Evolutionary conservation across 2,329 filamentous ascomycete species (phyloP), one percentile per base, ranked within the genome.

Genomic region (Sporothrix brunneoviolacea): DNA sequence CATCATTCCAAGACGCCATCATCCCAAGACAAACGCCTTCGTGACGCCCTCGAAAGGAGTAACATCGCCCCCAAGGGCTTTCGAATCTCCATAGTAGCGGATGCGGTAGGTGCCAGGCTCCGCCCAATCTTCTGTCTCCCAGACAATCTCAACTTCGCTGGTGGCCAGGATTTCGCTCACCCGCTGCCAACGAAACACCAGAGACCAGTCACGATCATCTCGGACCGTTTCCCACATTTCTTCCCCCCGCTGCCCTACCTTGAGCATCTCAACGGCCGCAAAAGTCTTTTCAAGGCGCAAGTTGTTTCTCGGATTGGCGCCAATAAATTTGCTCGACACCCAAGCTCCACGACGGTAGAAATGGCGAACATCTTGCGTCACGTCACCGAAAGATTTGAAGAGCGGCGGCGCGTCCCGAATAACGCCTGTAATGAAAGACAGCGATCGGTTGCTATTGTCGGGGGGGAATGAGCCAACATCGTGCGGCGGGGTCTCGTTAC

Each of bases 261-360:
- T 64, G 42, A 79, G 72, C 61, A 72, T 73, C 70, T 96, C 90
- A 0, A 96, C 77, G 0, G 86, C 80, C 0, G 84, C 84, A 65
- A 82, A 96, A 0, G 89, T 95, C 3, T 74, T 76, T 60, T 88
- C 91, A 2, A 88, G 79, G 2, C 82, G 79, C 27, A 96, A 78
- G 57, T 95, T 86, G 65, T 96, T 96, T 27, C 91, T 79, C 15
- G 91, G 91, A 61, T 95, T 95, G 1, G 91, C 91, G 15, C 84
- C 91, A 3, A 91, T 79, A 65, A 96, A 96, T 0, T 75, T 82
- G 0, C 77, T 84, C 15, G 70, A 76, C 43, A 91, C 79, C 4
- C 4, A 8, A 0, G 19, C 44, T 4, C 88, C 88, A 8, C 76
- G 68, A 1, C 66, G 56, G 62, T 87, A 89, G 1, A 70, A 68